Percentiles rank a stretch among this genome's conserved stretches.
Conservation (phyloP, 2,329 filamentous ascomycete species). For the Neopestalotiopsis rosae region DNA sequence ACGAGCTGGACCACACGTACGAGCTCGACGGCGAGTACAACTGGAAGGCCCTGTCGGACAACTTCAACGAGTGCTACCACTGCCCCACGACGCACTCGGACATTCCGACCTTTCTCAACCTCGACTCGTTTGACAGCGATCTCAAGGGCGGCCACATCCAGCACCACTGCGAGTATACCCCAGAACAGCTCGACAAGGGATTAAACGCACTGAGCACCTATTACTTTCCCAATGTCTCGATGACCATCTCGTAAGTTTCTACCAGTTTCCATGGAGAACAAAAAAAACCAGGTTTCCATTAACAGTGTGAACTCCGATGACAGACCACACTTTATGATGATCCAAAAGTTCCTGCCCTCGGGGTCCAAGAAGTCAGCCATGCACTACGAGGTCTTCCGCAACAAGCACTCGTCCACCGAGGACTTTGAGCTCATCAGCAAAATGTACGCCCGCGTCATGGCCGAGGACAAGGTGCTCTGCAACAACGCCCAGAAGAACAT, state of each 20-base stretch:
- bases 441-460: slow-evolving; percentile 68
- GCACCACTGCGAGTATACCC: slow-evolving; percentile 51
- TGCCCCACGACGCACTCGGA: slow-evolving; percentile 53
- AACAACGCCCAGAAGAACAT: slow-evolving; percentile 64
- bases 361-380: slow-evolving; percentile 57
- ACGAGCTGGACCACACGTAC: slow-evolving; percentile 47
- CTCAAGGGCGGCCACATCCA: slow-evolving; percentile 54
- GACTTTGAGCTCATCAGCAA: slow-evolving; percentile 62
- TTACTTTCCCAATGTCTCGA: slow-evolving; percentile 56
- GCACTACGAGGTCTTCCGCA: slow-evolving; percentile 67
- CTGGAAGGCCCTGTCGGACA: slow-evolving; percentile 52
- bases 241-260: slow-evolving; percentile 52
- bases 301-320: neutral
- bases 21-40: slow-evolving; percentile 46
- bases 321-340: slow-evolving; percentile 67
- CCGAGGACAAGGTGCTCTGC: slow-evolving; percentile 69
- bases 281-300: neutral
- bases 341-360: slow-evolving; percentile 65
- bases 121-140: slow-evolving; percentile 50
- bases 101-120: slow-evolving; percentile 41
- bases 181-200: slow-evolving; percentile 53
- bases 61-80: slow-evolving; percentile 59
- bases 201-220: slow-evolving; percentile 52
- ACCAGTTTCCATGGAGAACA: slow-evolving; percentile 12
- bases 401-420: slow-evolving; percentile 62